Conservation (phyloP, 345 rosid species). For the Dipteronia dyeriana region DNA sequence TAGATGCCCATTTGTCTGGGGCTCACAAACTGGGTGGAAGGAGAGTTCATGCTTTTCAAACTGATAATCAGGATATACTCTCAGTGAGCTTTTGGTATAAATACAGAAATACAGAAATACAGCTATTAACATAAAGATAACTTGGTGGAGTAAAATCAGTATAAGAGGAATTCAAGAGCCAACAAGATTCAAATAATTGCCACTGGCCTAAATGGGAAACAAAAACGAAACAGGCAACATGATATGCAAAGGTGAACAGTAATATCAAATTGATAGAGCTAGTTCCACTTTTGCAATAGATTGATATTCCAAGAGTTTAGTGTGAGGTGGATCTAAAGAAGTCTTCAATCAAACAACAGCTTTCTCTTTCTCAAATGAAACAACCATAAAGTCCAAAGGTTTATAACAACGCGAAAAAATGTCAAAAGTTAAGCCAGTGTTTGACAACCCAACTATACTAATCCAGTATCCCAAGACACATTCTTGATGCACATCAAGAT, state of each 20-base stretch:
- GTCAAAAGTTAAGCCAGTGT: neutral
- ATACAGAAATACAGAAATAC: constrained; percentile 2
- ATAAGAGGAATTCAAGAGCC: constrained; percentile 10
- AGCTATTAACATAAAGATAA: neutral
- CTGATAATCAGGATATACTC: constrained; percentile 26
- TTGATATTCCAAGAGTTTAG: neutral
- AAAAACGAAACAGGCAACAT: neutral
- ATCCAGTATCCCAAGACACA: neutral
- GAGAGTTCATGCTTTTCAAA: constrained; percentile 66
- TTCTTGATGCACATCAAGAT: neutral
- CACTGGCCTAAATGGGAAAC: neutral
- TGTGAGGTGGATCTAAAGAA: neutral
- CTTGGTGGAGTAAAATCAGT: neutral
- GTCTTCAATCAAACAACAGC: neutral
- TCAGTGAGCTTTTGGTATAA: constrained; percentile 27
- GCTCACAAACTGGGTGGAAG: constrained; percentile 73
- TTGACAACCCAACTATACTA: neutral
- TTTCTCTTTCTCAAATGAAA: neutral
- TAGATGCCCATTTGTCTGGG: constrained; percentile 71
- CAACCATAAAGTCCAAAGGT: neutral
- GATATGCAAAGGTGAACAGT: neutral
- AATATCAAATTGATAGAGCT: neutral
- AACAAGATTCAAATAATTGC: constrained; percentile 6
- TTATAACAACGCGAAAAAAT: neutral
- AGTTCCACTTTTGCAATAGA: too few relatives aligned